Evolutionary conservation across 495 filamentous ascomycete species (phyloP), one percentile per base, ranked within the genome.

Genomic region (Thozetella sp.): DNA sequence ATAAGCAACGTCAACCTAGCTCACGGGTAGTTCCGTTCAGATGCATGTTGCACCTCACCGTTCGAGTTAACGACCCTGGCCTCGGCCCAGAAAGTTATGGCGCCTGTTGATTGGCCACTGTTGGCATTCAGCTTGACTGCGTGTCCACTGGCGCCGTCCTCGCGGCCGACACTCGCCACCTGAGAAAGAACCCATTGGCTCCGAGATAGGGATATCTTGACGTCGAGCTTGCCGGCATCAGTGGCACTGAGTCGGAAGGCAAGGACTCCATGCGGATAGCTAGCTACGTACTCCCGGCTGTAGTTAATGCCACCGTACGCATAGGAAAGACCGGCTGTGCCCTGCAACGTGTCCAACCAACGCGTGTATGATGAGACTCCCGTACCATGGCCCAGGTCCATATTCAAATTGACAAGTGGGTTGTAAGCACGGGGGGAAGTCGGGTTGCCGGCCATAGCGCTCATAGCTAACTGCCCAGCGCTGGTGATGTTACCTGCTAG

Each of bases 351-450:
- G 57, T 83, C 76, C 52, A 85, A 56, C n/a, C 67, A 77, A 6
- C 83, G 71, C 52, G 68, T 63, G 61, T 85, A 84, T 2, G 60
- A 57, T 1, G 63, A 69, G 17, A 80, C 61, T 9, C 68, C 58
- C 3, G 67, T 55, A 0, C 55, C 43, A 6, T 60, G 43, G 54
- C 81, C 76, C 64, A 84, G 79, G 51, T 83, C 75, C 25, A 85
- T 26, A 24, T 69, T 74, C 10, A 83, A 48, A 27, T 76, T 72
- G 2, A 73, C 80, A 1, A 82, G 71, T 24, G 79, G 75, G 40
- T 84, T 72, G 54, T 84, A 84, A n/a, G 76, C 67, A n/a, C n/a
- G n/a, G n/a, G 17, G 76, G 70, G 66, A 70, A 24, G 70, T 73
- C n/a, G 83, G 79, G 22, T 68, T 77, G 22, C 71, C 74, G 50